Conservation (phyloP, 371 early-diverging fungal genomes). For the Thermomucor indicae-seudaticae region DNA sequence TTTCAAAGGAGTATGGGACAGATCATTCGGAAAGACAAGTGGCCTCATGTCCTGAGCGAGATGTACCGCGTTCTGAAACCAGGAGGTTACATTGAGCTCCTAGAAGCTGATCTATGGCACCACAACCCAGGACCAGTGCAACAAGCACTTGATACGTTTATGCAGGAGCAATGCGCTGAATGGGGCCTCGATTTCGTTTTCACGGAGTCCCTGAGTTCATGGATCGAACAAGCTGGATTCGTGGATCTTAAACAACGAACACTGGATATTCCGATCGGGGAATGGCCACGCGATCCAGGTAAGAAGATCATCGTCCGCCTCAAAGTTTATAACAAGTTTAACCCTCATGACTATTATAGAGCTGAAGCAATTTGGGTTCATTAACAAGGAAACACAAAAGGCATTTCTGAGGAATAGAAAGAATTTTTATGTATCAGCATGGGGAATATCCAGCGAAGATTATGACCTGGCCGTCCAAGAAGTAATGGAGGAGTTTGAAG, state of each 20-base stretch:
- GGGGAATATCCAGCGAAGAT: slow-evolving; percentile 39
- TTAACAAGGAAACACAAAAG: slow-evolving; percentile 44
- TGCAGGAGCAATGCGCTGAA: slow-evolving; percentile 27
- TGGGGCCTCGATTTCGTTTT: slow-evolving; percentile 30
- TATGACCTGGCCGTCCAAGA: slow-evolving; percentile 43
- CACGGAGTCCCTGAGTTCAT: slow-evolving; percentile 17
- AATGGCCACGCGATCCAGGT: slow-evolving; percentile 43
- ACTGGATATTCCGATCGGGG: slow-evolving; percentile 43
- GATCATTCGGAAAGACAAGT: slow-evolving; percentile 28
- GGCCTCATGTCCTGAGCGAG: slow-evolving; percentile 30
- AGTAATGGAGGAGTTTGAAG: slow-evolving; percentile 42
- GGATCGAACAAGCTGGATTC: slow-evolving; percentile 23
- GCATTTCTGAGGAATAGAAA: slow-evolving; percentile 33
- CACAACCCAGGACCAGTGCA: slow-evolving; percentile 47
- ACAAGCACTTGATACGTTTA: slow-evolving; percentile 39
- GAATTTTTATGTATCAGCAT: slow-evolving; percentile 27
- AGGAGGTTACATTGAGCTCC: slow-evolving; percentile 37
- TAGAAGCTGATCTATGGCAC: slow-evolving; percentile 40
- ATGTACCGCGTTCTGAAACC: slow-evolving; percentile 39
- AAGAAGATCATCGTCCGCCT: background rate
- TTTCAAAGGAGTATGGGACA: slow-evolving; percentile 41
- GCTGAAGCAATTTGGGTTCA: slow-evolving; percentile 49
- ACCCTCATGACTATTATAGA: slow-evolving; percentile 15
- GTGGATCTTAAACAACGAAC: slow-evolving; percentile 17
- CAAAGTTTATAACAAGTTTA: background rate